A percentile compares a stretch with the other conserved stretches of the same genome.
These are phyloP conservation scores for Amniculicola lignicola DNA, from an alignment of 495 filamentous ascomycete genomes.

Conservation along the genomic window DNA sequence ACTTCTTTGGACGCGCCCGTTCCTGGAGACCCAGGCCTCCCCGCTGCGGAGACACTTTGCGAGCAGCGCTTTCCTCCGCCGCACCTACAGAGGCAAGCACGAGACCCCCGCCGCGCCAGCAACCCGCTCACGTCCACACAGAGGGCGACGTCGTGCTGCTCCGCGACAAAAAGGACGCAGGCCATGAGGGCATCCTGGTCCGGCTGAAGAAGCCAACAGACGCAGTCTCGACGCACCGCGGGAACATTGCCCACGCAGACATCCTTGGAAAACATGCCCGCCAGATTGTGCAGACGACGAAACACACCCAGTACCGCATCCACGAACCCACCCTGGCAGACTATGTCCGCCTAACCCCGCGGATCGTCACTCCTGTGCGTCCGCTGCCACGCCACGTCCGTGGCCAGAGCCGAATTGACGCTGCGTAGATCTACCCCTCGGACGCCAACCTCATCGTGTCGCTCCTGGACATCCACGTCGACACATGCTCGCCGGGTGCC, in stretches of 20 bases:
- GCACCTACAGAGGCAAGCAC: conserved; percentile 24
- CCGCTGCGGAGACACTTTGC: conserved; percentile 9
- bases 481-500: conserved; percentile 40
- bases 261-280: conserved; percentile 63
- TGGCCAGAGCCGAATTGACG: conserved; percentile 6
- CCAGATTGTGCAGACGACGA: conserved; percentile 53
- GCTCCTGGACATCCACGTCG: conserved; percentile 67
- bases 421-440: conserved; percentile 65
- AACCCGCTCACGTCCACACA: conserved; percentile 28
- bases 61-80: not conserved
- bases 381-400: not conserved
- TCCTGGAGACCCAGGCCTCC: not conserved
- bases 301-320: conserved; percentile 51
- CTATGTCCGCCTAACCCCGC: conserved; percentile 61
- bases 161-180: conserved; percentile 43
- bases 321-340: conserved; percentile 66
- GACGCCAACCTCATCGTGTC: conserved; percentile 71
- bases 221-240: conserved; percentile 50
- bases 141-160: conserved; percentile 60
- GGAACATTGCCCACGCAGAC: conserved; percentile 53
- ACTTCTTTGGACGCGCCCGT: no score
- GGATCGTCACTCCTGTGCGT: conserved; percentile 69
- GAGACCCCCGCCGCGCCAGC: not conserved
- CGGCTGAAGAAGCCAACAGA: conserved; percentile 43
- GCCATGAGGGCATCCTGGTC: conserved; percentile 47